phyloP scores from a whole-genome alignment of 345 rosid species.

The Combretum micranthum region DNA sequence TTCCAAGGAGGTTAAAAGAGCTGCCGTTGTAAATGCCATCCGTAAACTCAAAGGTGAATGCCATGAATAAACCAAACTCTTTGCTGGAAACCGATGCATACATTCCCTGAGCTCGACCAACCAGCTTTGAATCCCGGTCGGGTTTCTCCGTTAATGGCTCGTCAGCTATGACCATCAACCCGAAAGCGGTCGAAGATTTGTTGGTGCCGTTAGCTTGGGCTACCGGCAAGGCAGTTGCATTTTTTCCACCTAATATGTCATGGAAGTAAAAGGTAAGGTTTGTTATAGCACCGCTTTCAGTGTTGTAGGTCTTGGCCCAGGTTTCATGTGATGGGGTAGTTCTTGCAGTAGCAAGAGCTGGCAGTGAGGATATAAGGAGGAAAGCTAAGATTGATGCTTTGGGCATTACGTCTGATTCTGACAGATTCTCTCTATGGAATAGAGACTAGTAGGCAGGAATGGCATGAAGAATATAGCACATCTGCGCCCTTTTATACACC shows the following conservation, averaged over 20 bases:
- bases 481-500: too few species aligned
- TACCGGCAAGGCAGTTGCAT: conserved; percentile 3
- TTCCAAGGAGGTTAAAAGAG: conserved; percentile 16
- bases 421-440: too few species aligned
- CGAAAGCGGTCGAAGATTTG: conserved; percentile 16
- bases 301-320: neutral
- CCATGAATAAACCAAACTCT: conserved; percentile 13
- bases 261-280: conserved; percentile 10
- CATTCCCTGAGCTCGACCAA: conserved; percentile 21
- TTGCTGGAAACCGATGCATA: conserved; percentile 11
- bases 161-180: conserved; percentile 14
- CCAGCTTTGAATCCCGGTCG: conserved; percentile 11
- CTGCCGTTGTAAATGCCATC: conserved; percentile 15
- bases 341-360: too few species aligned
- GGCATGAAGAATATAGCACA: too few species aligned
- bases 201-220: neutral
- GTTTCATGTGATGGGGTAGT: neutral
- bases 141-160: conserved; percentile 20
- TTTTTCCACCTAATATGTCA: neutral
- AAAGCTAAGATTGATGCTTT: too few species aligned
- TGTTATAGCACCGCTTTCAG: neutral
- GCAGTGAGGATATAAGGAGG: too few species aligned
- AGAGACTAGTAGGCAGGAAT: too few species aligned
- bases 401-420: too few species aligned
- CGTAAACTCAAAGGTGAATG: conserved; percentile 14